Base-by-base conservation (phyloP, 2,329 filamentous ascomycete species). In the Fusarium humuli region DNA sequence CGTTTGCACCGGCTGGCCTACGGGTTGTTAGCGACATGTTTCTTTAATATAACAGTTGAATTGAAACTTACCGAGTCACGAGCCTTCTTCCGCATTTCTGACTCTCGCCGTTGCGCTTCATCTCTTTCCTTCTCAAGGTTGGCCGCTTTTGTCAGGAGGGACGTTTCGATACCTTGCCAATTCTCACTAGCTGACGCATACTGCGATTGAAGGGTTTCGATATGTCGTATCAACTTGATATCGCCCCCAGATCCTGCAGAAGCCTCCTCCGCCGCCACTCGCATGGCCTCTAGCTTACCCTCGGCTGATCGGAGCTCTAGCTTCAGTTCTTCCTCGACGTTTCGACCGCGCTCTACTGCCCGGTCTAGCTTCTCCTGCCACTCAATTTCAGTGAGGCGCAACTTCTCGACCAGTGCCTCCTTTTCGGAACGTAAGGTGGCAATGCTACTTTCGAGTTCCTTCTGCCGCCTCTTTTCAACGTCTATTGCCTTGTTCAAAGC, bases 91-190 rank as follows among this genome's bases (percentile, higher is more conserved):
- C 96, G 87, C 81, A 97, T 88, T 41, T 98, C 96, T 7, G 89
- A 91, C 81, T 99, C 96, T 62, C 93, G 90, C 72, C 90, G 90
- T 52, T 90, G 86, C 11, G 93, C 88, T 75, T 99, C 96, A 76
- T 98, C 94, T 59, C 93, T 89, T 79, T 99, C 97, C 77, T 92
- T 96, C 79, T 99, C 96, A 12, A 98, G 84, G 52, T 84, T 91
- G 6, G 90, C 86, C 13, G 96, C 86, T 61, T 94, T 89, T 23
- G 93, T 89, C 53, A 95, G 87, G 32, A 99, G 82, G 4, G 93
- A 97, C 12, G 92, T 89, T 79, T 99, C 95, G 67, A 99, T 97
- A 1, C 94, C 93, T 77, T 98, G 94, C 96, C 97, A 99, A 75
- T 99, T 99, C 76, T 97, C 94, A 72, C 93, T 96, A 2, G 96